These are phyloP conservation scores for Pyrus hybrid DNA, from an alignment of 331 rosid genomes.

Conservation along the genomic window DNA sequence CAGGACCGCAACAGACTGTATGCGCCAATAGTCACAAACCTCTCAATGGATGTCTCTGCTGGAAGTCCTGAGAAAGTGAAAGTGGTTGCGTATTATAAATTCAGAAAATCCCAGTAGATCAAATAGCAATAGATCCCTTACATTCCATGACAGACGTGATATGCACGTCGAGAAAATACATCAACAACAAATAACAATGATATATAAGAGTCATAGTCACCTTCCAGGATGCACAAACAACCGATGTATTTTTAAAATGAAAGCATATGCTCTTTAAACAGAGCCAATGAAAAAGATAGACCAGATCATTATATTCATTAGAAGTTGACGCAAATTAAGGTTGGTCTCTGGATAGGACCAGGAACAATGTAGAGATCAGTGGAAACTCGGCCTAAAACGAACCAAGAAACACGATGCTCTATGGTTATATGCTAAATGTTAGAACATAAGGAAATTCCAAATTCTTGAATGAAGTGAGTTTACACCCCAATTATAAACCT, in stretches of 20 bases:
- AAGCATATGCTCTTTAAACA: background rate
- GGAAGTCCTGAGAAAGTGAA: constrained; percentile 64
- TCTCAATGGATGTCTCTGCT: constrained; percentile 71
- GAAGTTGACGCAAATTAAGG: background rate
- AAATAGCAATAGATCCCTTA: background rate
- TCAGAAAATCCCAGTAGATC: background rate
- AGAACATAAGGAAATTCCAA: background rate
- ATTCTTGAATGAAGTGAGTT: background rate
- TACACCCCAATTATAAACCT: background rate
- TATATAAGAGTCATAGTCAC: background rate
- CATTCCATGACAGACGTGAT: background rate
- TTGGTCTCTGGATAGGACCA: background rate
- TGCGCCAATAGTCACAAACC: constrained; percentile 86
- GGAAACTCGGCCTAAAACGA: background rate
- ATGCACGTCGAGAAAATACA: background rate
- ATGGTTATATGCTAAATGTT: background rate
- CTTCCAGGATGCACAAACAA: background rate
- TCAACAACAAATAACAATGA: background rate
- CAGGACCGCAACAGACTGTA: constrained; percentile 84
- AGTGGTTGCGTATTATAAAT: constrained; percentile 4
- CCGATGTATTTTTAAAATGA: background rate
- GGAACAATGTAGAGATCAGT: background rate
- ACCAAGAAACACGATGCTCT: background rate
- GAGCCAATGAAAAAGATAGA: background rate
- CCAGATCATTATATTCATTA: background rate